A percentile compares a stretch with the other conserved stretches of the same genome.
Evolutionary conservation across 371 early-diverging fungal species (phyloP).

Genomic region (Mortierella sp.): DNA sequence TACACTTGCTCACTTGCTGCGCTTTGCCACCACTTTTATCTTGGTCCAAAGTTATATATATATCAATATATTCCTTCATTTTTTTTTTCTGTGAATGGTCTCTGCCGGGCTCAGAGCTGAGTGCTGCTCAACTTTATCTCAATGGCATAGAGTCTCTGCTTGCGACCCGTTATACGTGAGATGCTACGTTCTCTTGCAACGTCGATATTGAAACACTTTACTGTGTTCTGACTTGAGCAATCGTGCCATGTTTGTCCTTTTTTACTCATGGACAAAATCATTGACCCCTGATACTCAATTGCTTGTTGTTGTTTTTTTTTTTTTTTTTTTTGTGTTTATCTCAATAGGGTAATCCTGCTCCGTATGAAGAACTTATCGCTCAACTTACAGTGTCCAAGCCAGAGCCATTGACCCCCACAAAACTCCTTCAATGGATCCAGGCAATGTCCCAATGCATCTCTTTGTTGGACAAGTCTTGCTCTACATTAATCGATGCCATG

Average conservation of each 20-base stretch:
- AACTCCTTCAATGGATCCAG: slow-evolving; percentile 65
- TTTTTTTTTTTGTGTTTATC: not conserved
- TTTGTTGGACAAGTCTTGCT: slow-evolving; percentile 59
- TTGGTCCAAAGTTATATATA: not conserved
- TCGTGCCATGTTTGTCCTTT: not conserved
- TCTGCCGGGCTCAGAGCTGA: not conserved
- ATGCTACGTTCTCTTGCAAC: not conserved
- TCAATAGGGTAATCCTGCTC: slow-evolving; percentile 62
- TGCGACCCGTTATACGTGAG: not conserved
- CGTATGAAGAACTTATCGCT: slow-evolving; percentile 66
- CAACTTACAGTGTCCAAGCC: slow-evolving; percentile 61
- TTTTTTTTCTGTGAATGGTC: slow-evolving; percentile 3
- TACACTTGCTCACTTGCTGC: not conserved
- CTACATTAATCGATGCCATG: slow-evolving; percentile 79
- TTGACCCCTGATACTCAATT: not conserved
- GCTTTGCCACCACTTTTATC: slow-evolving; percentile 17
- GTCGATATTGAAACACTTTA: not conserved
- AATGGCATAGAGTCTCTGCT: slow-evolving; percentile 12
- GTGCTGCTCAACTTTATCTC: slow-evolving; percentile 2
- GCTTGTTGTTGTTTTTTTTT: not conserved
- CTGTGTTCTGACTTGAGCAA: not conserved
- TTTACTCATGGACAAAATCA: not conserved
- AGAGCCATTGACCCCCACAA: slow-evolving; percentile 63
- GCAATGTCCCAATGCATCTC: slow-evolving; percentile 63
- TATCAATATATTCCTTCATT: not conserved